Percentiles rank a stretch among this genome's conserved stretches.
phyloP scores from a whole-genome alignment of 2,329 filamentous ascomycete species.

The Ambrosiella xylebori region DNA sequence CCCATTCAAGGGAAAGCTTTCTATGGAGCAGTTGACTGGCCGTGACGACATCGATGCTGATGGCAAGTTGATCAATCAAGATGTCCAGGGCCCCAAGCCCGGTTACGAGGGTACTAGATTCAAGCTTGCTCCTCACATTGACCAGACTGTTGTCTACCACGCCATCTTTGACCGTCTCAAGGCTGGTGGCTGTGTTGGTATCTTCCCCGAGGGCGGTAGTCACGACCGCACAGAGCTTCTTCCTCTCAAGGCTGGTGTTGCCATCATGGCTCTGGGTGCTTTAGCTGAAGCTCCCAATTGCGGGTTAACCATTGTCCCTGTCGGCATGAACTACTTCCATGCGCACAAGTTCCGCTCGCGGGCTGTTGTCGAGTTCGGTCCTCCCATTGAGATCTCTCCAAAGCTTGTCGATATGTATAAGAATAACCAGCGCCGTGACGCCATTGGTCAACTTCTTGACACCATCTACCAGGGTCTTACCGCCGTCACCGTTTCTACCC shows the following conservation, averaged over 20 bases:
- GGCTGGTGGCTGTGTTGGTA: constrained; percentile 76
- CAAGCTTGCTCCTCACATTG: constrained; percentile 80
- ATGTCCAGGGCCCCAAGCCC: constrained; percentile 34
- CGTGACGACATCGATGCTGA: constrained; percentile 53
- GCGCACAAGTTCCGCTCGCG: constrained; percentile 95
- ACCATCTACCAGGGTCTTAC: constrained; percentile 71
- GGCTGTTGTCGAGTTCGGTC: constrained; percentile 88
- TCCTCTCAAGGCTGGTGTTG: constrained; percentile 87
- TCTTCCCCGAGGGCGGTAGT: constrained; percentile 92
- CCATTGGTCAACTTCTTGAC: constrained; percentile 71
- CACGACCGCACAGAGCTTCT: constrained; percentile 85
- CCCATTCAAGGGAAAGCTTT: constrained; percentile 59
- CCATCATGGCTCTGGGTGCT: constrained; percentile 91
- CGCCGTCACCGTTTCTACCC: constrained; percentile 77
- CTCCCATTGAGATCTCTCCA: constrained; percentile 65
- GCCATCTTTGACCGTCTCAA: constrained; percentile 75
- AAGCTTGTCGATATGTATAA: constrained; percentile 77
- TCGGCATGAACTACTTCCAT: constrained; percentile 99
- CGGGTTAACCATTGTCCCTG: constrained; percentile 84
- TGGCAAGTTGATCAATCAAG: constrained; percentile 41
- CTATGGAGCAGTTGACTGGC: constrained; percentile 67
- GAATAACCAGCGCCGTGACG: constrained; percentile 65
- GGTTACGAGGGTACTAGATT: constrained; percentile 64
- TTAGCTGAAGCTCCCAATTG: constrained; percentile 72
- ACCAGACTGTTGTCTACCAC: constrained; percentile 86